These are phyloP conservation scores for Podaxis rugospora DNA, from an alignment of 768 basidiomycete genomes.

Conservation along the genomic window DNA sequence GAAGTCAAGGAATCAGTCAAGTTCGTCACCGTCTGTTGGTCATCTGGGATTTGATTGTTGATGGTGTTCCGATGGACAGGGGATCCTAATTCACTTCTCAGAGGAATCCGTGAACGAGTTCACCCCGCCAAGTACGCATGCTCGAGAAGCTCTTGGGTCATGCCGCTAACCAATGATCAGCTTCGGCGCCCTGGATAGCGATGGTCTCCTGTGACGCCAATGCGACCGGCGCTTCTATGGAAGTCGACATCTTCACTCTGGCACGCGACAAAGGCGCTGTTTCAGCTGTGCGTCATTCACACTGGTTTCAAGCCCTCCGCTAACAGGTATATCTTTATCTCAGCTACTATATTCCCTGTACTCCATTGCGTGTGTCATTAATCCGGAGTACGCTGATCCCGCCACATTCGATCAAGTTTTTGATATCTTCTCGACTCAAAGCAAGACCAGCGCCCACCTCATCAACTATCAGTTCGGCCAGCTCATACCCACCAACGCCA, in stretches of 20 bases:
- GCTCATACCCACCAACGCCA: slow-evolving; percentile 45
- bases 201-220: slow-evolving; percentile 81
- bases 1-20: slow-evolving; percentile 48
- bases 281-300: slow-evolving; percentile 54
- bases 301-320: neutral
- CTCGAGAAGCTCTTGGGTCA: slow-evolving; percentile 1
- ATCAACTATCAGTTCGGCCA: slow-evolving; percentile 59
- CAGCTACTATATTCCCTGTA: slow-evolving; percentile 77
- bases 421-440: slow-evolving; percentile 74
- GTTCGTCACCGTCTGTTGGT: slow-evolving; percentile 26
- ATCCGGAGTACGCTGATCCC: slow-evolving; percentile 62
- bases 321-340: neutral
- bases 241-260: slow-evolving; percentile 77
- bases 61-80: slow-evolving; percentile 37
- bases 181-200: slow-evolving; percentile 88
- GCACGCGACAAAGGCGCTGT: slow-evolving; percentile 76
- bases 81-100: slow-evolving; percentile 80
- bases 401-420: slow-evolving; percentile 53
- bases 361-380: slow-evolving; percentile 72
- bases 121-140: slow-evolving; percentile 43
- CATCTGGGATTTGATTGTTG: neutral
- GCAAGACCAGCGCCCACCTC: slow-evolving; percentile 50
- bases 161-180: slow-evolving; percentile 26
- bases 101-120: slow-evolving; percentile 49
- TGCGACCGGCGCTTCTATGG: slow-evolving; percentile 55